phyloP scores from a whole-genome alignment of 768 basidiomycete species.

The Hydnum rufescens region DNA sequence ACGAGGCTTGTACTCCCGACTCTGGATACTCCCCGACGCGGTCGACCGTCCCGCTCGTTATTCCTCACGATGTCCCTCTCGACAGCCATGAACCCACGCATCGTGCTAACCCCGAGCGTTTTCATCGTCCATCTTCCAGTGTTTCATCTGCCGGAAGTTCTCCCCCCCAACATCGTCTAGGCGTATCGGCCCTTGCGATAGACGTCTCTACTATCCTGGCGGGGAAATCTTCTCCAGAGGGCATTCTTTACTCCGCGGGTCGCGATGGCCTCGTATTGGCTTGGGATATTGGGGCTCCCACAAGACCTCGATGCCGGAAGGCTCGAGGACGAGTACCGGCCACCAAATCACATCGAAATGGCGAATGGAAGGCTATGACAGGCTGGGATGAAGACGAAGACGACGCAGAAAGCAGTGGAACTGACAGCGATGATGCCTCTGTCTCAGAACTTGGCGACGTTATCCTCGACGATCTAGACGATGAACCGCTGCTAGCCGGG shows the following conservation, averaged over 20 bases:
- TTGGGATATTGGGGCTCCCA: constrained; percentile 63
- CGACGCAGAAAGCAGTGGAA: constrained; percentile 38
- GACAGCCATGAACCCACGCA: not conserved
- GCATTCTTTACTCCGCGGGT: constrained; percentile 79
- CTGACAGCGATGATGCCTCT: constrained; percentile 6
- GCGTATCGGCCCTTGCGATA: constrained; percentile 70
- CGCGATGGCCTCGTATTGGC: constrained; percentile 74
- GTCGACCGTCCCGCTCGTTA: constrained; percentile 51
- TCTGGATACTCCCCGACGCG: constrained; percentile 38
- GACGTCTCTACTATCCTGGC: constrained; percentile 62
- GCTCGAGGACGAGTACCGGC: constrained; percentile 17
- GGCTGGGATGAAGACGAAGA: constrained; percentile 64
- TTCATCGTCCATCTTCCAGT: constrained; percentile 7
- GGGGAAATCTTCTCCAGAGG: constrained; percentile 49
- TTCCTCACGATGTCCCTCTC: constrained; percentile 17
- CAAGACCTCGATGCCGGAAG: constrained; percentile 18
- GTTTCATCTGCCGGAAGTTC: not conserved
- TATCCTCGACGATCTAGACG: constrained; percentile 62
- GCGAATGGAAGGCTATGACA: constrained; percentile 60
- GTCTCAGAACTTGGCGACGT: constrained; percentile 14
- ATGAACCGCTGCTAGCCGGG: too few species aligned
- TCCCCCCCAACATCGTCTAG: constrained; percentile 56
- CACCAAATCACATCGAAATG: not conserved
- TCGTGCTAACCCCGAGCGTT: not conserved
- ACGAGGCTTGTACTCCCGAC: constrained; percentile 56